phyloP scores from a whole-genome alignment of 768 basidiomycete species.

The Auricularia cornea region DNA sequence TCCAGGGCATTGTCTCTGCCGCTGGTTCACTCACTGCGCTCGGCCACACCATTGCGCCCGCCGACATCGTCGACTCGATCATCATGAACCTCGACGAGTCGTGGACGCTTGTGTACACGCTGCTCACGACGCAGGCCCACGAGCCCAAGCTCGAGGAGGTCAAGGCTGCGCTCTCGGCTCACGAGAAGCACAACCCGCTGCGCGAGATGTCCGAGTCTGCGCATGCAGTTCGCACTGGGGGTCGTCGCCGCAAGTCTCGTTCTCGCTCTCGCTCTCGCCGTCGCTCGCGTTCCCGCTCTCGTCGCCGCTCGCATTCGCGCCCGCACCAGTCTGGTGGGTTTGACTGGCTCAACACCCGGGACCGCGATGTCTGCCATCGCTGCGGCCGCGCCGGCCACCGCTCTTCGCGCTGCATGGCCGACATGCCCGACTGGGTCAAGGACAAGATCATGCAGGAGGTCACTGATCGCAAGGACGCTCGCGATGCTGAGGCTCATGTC shows the following conservation, averaged over 20 bases:
- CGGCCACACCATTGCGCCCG: conserved; percentile 2
- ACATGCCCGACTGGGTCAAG: conserved; percentile 12
- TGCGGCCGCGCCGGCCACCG: conserved; percentile 9
- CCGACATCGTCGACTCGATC: conserved; percentile 7
- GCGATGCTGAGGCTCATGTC: no score
- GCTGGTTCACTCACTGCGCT: neutral
- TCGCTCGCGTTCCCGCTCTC: no score
- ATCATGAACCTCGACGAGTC: conserved; percentile 11
- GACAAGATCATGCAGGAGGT: conserved; percentile 5
- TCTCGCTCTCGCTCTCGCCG: no score
- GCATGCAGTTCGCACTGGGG: no score
- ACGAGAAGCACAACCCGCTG: neutral
- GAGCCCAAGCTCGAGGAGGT: conserved; percentile 2
- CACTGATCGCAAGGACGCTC: no score
- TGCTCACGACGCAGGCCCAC: neutral
- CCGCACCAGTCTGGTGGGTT: conserved; percentile 4
- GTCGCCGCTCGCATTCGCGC: no score
- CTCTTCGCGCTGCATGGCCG: conserved; percentile 8
- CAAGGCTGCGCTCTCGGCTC: neutral
- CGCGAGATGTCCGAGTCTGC: no score
- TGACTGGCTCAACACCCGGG: conserved; percentile 10
- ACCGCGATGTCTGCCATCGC: conserved; percentile 8
- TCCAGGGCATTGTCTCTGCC: no score
- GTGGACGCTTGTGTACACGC: conserved; percentile 4
- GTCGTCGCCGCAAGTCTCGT: no score